Percentiles rank a stretch among this genome's conserved stretches.
Conservation (phyloP, 108 stramenopile species). For the Hondaea fermentalgiana region DNA sequence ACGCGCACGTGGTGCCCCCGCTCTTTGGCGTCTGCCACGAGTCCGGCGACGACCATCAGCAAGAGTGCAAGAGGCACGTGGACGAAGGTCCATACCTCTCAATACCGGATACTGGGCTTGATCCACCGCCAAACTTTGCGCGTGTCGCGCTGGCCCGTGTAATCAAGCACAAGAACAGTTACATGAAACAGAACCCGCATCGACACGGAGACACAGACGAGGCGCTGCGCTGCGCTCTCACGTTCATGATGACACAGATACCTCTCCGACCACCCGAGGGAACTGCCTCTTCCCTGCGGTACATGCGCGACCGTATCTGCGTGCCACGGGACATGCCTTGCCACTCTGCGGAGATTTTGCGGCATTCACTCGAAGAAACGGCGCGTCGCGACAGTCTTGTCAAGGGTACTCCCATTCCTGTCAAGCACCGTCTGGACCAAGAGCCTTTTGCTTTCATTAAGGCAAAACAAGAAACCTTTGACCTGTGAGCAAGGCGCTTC, state of each 20-base stretch:
- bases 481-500: neutral
- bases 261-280: neutral
- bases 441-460: neutral
- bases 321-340: neutral
- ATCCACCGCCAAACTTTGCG: neutral
- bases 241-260: neutral
- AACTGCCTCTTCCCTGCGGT: neutral
- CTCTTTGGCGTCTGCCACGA: neutral
- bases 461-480: neutral
- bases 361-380: neutral
- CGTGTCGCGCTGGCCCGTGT: neutral
- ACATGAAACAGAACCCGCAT: constrained; percentile 2
- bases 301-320: neutral
- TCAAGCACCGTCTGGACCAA: constrained; percentile 4
- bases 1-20: neutral
- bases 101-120: neutral
- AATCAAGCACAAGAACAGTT: neutral
- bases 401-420: neutral
- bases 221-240: neutral
- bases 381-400: neutral
- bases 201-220: neutral
- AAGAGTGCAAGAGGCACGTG: neutral
- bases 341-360: neutral
- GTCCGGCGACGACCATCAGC: neutral
- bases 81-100: neutral